Base-by-base conservation (phyloP, 2,329 filamentous ascomycete species). In the Leptographium procerum region DNA sequence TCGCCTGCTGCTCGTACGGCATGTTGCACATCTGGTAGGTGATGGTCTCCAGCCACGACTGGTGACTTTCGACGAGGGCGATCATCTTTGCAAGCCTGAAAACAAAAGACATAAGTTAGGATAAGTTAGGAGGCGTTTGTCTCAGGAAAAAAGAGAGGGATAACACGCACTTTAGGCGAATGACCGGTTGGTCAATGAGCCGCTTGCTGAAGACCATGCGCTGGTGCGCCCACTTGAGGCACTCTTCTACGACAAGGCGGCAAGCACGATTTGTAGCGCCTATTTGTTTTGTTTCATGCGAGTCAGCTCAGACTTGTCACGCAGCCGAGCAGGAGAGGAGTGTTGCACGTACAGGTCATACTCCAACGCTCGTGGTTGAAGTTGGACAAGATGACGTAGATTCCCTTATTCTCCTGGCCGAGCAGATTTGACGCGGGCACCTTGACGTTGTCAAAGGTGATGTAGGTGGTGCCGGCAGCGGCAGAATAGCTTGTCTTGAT, bases 1-100 rank as follows among this genome's bases (percentile, higher is more conserved):
- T 83, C 28, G 86, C 77, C 70, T 95, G 89, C 69, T 92, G 74
- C 57, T 80, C 78, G 72, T 95, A 94, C 36, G 81, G 81, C 87
- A 95, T 89, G 70, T 89, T 78, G 75, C 81, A 87, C 89, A 95
- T 95, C 69, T 95, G 89, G 75, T 90, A 89, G 24, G 89, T 90
- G 67, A 94, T 85, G 48, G 82, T 83, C 71, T 95, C 89, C 54
- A 94, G 81, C 88, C 88, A 95, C 24, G 89, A 82, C 71, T 95
- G 89, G 72, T 88, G 86, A n/a, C 87, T 79, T 71, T 95, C 89
- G 64, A 84, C 81, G 55, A 88, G 83, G 5, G 87, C 83, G 64
- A 95, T 94, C 88, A 95, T 94, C 69, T 88, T 89, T 61, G 89
- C 89, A 59, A 95, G 82, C 82, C 94, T 94, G 40, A 4, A 16